Conservation (phyloP, 257 asterid species). For the Solanum acaule region DNA sequence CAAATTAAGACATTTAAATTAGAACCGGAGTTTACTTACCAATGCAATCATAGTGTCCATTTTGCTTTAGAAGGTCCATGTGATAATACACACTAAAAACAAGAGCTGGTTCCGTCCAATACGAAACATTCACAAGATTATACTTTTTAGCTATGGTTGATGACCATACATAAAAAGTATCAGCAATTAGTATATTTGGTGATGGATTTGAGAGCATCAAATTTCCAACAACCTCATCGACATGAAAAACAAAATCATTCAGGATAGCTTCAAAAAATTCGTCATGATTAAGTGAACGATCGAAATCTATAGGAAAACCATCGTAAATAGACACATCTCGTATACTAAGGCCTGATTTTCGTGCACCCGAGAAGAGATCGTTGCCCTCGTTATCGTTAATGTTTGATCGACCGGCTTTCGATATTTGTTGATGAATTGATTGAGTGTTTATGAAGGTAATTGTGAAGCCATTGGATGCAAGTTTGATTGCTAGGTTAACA, state of each 20-base stretch:
- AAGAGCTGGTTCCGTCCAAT: constrained; percentile 68
- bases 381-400: not conserved
- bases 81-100: constrained; percentile 57
- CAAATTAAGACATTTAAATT: too few relatives aligned
- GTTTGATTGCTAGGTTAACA: constrained; percentile 54
- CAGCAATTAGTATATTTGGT: constrained; percentile 44
- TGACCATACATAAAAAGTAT: constrained; percentile 55
- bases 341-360: constrained; percentile 48
- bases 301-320: constrained; percentile 48
- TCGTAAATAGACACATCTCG: constrained; percentile 51
- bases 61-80: constrained; percentile 47
- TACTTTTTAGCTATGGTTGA: constrained; percentile 43
- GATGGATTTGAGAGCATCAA: constrained; percentile 33
- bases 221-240: constrained; percentile 41
- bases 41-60: constrained; percentile 46
- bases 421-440: constrained; percentile 53
- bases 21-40: constrained; percentile 9
- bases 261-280: constrained; percentile 42
- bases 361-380: constrained; percentile 45
- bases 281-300: constrained; percentile 47
- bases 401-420: constrained; percentile 6
- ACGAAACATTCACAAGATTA: constrained; percentile 42
- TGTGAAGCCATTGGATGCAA: constrained; percentile 68
- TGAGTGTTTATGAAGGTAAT: constrained; percentile 65
- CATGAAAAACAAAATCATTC: constrained; percentile 39